Percentiles rank a stretch among this genome's conserved stretches.
phyloP scores from a whole-genome alignment of 1,284 basidiomycete species.

The Xerocomus amazonicus region DNA sequence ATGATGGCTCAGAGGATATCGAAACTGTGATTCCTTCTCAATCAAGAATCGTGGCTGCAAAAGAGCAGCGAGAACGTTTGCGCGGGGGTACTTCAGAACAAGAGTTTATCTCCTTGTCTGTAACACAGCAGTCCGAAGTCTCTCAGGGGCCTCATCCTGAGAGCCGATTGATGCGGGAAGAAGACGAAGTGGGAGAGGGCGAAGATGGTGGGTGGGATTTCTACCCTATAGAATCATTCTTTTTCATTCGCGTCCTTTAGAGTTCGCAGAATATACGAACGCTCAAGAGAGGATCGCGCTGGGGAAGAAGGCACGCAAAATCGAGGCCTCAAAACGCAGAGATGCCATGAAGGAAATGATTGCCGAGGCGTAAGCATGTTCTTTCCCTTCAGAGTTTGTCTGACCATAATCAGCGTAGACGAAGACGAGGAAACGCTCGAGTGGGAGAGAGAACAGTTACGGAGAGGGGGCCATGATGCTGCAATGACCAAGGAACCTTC shows the following conservation, averaged over 20 bases:
- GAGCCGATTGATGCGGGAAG: conserved; percentile 84
- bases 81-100: conserved; percentile 51
- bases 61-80: conserved; percentile 70
- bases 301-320: conserved; percentile 80
- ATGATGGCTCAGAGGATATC: conserved; percentile 16
- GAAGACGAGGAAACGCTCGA: conserved; percentile 86
- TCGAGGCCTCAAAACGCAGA: conserved; percentile 67
- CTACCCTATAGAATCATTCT: conserved; percentile 3
- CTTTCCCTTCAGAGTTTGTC: conserved; percentile 2
- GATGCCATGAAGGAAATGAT: conserved; percentile 85
- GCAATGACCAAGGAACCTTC: conserved; percentile 27
- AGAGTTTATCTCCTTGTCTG: conserved; percentile 82
- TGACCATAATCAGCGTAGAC: conserved; percentile 54
- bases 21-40: conserved; percentile 68
- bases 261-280: conserved; percentile 87
- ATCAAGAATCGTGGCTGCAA: conserved; percentile 74
- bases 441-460: conserved; percentile 88
- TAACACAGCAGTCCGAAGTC: conserved; percentile 51
- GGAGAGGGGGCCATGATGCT: conserved; percentile 61
- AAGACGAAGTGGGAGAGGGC: conserved; percentile 89
- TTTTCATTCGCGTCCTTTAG: conserved; percentile 38
- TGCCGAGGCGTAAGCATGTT: conserved; percentile 67
- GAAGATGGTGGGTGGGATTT: conserved; percentile 72
- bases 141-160: conserved; percentile 83
- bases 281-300: conserved; percentile 84